Evolutionary conservation across 2,329 filamentous ascomycete species (phyloP), one percentile per base, ranked within the genome.

Genomic region (Falciphora oryzae): DNA sequence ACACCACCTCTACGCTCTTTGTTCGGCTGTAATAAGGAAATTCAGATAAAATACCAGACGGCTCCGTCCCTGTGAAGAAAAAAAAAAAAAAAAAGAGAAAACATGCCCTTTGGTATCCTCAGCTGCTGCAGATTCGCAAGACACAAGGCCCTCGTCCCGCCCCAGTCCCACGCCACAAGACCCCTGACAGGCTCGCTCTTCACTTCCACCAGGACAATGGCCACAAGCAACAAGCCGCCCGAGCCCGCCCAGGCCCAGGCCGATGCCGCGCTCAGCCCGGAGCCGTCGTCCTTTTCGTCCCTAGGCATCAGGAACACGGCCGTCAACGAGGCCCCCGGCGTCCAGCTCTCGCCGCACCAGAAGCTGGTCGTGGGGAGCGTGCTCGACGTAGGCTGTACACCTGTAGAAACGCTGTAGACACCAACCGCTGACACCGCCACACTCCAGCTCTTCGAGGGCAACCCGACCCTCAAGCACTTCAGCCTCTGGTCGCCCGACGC

Each of bases 401-500:
- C 27, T 22, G 11, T 2, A 2, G 57, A 2, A 25, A 27, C 7
- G 28, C 32, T 35, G 25, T 16, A 16, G 14, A 31, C 27, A 13
- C 13, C 44, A 44, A 31, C 32, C 35, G 4, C 29, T n/a, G 35
- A 18, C 44, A 11, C 27, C n/a, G n/a, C n/a, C n/a, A 16, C 18
- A 27, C 25, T 5, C 22, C 59, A 81, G 79, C 81, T 89, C 61
- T 89, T 88, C 71, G 82, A 83, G 44, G 85, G 85, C 59, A 79
- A 81, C 25, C 84, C 85, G 0, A 84, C 83, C 2, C 78, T 87
- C 3, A 79, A 80, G 57, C 87, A 88, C 71, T 79, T 89, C 59
- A 75, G 78, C 18, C 78, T 89, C 29, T 89, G 86, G 86, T 77
- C 77, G 61, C 83, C 83, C 65, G 78, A 83, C 53, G 86, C 80